Percentiles rank a stretch among this genome's conserved stretches.
Conservation (phyloP, 371 early-diverging fungal genomes). For the Mucor ambiguus region DNA sequence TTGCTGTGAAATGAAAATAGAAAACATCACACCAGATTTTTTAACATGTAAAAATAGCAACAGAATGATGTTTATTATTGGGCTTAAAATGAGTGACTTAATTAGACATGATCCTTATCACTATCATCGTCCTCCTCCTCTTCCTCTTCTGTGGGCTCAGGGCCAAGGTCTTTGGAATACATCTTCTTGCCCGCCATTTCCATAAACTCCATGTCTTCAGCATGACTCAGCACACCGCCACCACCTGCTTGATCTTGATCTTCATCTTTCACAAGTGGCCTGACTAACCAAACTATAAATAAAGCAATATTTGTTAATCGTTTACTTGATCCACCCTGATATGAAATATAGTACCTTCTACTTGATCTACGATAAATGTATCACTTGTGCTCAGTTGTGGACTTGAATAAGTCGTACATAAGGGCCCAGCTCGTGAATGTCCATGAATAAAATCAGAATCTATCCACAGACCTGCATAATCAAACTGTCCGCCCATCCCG, state of each 20-base stretch:
- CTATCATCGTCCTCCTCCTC: neutral
- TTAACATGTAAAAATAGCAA: neutral
- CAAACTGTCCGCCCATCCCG: conserved; percentile 84
- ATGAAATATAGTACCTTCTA: conserved; percentile 60
- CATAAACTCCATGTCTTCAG: conserved; percentile 78
- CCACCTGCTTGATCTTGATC: conserved; percentile 48
- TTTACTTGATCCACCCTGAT: neutral
- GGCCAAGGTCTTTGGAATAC: conserved; percentile 73
- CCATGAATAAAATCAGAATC: conserved; percentile 71
- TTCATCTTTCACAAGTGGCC: conserved; percentile 57
- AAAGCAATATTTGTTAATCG: neutral
- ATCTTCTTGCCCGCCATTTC: conserved; percentile 87
- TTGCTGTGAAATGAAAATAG: neutral
- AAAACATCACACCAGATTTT: conserved; percentile 7
- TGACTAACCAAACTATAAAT: conserved; percentile 69
- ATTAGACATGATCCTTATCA: neutral
- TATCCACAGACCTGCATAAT: conserved; percentile 85
- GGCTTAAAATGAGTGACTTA: neutral
- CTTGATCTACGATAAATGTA: conserved; percentile 66
- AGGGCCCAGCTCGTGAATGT: conserved; percentile 70
- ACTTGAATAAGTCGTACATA: conserved; percentile 70
- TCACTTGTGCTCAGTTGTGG: conserved; percentile 61
- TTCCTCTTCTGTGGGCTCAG: conserved; percentile 24
- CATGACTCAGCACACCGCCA: conserved; percentile 66
- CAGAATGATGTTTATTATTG: neutral